Conservation (phyloP, 768 basidiomycete genomes). For the Kwoniella sp. region DNA sequence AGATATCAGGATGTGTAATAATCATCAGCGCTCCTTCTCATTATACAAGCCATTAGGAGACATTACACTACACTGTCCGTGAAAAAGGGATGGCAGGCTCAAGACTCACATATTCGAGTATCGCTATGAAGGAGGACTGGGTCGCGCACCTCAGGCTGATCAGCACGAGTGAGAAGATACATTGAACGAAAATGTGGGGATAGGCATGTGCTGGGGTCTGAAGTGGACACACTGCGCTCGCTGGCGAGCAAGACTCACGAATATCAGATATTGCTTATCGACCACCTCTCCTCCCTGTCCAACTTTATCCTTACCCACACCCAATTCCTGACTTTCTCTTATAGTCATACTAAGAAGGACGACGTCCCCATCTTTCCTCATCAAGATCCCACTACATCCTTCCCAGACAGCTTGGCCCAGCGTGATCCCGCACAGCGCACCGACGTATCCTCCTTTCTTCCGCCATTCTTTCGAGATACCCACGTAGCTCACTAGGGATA, state of each 20-base stretch:
- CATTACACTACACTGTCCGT: no score
- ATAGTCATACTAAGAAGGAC: no score
- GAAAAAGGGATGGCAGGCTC: neutral
- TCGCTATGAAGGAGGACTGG: slow-evolving; percentile 37
- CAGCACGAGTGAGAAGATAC: no score
- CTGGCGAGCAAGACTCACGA: slow-evolving; percentile 3
- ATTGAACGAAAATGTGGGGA: no score
- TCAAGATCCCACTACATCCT: slow-evolving; percentile 27
- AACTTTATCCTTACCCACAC: no score
- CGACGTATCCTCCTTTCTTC: slow-evolving; percentile 32
- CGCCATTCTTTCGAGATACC: slow-evolving; percentile 38
- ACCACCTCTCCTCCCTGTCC: neutral
- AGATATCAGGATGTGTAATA: no score
- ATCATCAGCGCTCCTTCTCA: no score
- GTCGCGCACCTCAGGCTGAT: no score
- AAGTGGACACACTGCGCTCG: no score
- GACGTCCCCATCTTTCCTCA: neutral
- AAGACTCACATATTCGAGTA: slow-evolving; percentile 39
- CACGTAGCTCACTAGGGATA: slow-evolving; percentile 12
- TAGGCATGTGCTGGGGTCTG: neutral
- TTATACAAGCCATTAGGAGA: no score
- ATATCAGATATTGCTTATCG: neutral
- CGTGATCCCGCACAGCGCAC: slow-evolving; percentile 20
- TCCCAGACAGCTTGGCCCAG: slow-evolving; percentile 38
- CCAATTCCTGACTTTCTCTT: no score